Evolutionary conservation across 345 rosid species (phyloP).

Genomic region (Nephelium lappaceum): DNA sequence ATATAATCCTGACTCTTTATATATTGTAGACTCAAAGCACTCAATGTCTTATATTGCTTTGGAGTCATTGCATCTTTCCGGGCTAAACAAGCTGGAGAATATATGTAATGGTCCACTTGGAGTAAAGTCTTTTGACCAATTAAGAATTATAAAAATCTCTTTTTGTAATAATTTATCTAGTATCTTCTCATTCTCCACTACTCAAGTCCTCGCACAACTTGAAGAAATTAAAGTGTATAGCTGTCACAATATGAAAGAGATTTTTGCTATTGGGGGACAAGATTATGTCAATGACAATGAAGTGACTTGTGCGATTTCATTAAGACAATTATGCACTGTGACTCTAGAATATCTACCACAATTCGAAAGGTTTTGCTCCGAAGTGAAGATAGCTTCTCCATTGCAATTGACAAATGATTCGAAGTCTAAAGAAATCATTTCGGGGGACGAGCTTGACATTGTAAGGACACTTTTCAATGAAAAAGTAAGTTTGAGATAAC

Average conservation of each 20-base stretch:
- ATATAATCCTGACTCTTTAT: neutral
- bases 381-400: neutral
- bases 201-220: conserved; percentile 17
- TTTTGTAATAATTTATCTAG: conserved; percentile 8
- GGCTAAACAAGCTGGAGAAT: conserved; percentile 12
- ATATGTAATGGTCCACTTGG: conserved; percentile 12
- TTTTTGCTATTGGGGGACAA: conserved; percentile 13
- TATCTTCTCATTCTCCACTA: conserved; percentile 22
- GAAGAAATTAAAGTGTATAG: conserved; percentile 20
- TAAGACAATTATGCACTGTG: neutral
- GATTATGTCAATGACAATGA: neutral
- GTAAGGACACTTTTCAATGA: neutral
- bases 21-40: neutral
- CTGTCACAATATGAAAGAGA: conserved; percentile 18
- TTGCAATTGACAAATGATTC: neutral
- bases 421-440: neutral
- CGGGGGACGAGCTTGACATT: neutral
- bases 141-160: conserved; percentile 11
- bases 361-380: neutral
- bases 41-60: neutral
- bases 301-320: neutral
- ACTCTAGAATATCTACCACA: neutral
- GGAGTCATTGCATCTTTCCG: conserved; percentile 13
- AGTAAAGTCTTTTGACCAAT: conserved; percentile 13
- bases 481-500: neutral